Conservation (phyloP, 805 yeast species). For the Yamadazyma tumulicola region DNA sequence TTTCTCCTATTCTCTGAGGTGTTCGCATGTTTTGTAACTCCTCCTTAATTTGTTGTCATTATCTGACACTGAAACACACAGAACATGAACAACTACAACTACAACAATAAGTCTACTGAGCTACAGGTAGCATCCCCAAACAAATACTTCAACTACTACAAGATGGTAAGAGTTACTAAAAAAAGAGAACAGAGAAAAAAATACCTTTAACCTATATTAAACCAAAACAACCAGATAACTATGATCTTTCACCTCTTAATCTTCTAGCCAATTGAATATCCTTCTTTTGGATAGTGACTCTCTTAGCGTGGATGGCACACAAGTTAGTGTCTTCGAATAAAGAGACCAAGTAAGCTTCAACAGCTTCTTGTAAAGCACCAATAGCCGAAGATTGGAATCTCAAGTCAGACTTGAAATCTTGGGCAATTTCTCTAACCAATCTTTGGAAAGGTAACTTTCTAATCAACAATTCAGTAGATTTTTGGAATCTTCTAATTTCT, state of each 20-base stretch:
- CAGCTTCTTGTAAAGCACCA: slow-evolving; percentile 47
- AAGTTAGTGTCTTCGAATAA: slow-evolving; percentile 47
- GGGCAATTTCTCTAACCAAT: slow-evolving; percentile 47
- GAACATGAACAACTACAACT: too few relatives aligned
- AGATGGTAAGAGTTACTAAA: too few relatives aligned
- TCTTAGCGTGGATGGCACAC: slow-evolving; percentile 49
- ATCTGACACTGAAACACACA: too few relatives aligned
- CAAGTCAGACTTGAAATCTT: slow-evolving; percentile 45
- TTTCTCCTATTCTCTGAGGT: too few relatives aligned
- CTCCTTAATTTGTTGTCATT: too few relatives aligned
- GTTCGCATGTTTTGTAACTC: too few relatives aligned
- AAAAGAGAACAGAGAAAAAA: too few relatives aligned
- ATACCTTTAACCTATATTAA: slow-evolving; percentile 1
- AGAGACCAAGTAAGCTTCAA: slow-evolving; percentile 45
- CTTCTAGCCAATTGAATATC: slow-evolving; percentile 48
- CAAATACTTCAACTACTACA: too few relatives aligned
- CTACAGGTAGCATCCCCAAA: too few relatives aligned
- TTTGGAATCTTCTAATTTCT: slow-evolving; percentile 48
- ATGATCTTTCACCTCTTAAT: slow-evolving; percentile 48
- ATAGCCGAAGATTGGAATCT: slow-evolving; percentile 47
- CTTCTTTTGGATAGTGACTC: slow-evolving; percentile 47
- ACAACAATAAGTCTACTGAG: too few relatives aligned
- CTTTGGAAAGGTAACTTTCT: slow-evolving; percentile 48
- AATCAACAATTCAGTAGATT: slow-evolving; percentile 44
- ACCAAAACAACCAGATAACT: too few relatives aligned